Evolutionary conservation across 768 basidiomycete genomes (phyloP).

Genomic region (Termitomyces eurrhizus): DNA sequence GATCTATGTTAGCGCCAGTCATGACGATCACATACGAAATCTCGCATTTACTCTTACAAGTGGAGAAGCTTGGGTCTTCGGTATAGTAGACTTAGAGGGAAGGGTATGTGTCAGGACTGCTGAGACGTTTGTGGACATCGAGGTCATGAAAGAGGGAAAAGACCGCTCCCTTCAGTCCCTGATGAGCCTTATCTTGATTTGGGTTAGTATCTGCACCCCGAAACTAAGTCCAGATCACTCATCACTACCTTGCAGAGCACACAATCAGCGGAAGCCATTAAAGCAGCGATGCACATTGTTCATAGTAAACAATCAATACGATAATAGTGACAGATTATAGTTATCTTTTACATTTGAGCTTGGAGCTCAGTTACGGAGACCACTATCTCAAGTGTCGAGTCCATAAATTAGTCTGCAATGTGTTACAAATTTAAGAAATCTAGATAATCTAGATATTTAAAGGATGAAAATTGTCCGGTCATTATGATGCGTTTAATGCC

Average conservation of each 20-base stretch:
- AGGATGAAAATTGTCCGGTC: no score
- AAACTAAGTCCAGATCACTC: neutral
- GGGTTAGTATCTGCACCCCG: neutral
- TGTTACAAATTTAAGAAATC: no score
- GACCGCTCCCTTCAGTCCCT: neutral
- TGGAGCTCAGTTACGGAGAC: no score
- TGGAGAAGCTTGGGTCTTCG: neutral
- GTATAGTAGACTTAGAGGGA: neutral
- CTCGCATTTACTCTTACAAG: neutral
- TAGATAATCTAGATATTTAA: no score
- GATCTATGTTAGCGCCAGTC: neutral
- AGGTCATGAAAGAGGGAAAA: no score
- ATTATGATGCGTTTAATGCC: no score
- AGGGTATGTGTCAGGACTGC: neutral
- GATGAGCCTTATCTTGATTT: neutral
- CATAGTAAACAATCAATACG: no score
- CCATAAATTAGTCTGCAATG: no score
- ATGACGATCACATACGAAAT: neutral
- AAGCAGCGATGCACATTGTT: neutral
- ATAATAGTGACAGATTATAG: no score
- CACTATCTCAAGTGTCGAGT: no score
- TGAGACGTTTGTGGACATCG: no score
- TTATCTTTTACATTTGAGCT: no score
- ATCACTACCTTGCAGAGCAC: neutral
- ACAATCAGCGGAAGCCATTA: neutral